Percentiles rank a stretch among this genome's conserved stretches.
Evolutionary conservation across 1,284 basidiomycete genomes (phyloP).

Genomic region (Salmacisia buchloeana): DNA sequence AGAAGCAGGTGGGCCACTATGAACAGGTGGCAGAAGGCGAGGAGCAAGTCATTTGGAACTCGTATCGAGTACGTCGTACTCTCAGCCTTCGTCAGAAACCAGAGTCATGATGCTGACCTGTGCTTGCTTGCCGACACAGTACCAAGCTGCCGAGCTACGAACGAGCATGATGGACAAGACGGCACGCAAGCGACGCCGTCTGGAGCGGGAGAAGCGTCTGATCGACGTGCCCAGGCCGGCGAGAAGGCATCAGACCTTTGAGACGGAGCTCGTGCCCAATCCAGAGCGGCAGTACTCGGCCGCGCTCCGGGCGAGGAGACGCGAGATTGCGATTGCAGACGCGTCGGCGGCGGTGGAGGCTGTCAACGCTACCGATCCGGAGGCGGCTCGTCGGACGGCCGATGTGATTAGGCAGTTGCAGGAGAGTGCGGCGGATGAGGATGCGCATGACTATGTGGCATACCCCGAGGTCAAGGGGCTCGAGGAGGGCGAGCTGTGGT

Average conservation of each 20-base stretch:
- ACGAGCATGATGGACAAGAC: constrained; percentile 74
- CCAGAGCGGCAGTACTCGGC: constrained; percentile 24
- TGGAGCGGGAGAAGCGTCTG: constrained; percentile 72
- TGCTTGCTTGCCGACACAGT: constrained; percentile 62
- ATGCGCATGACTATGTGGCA: constrained; percentile 6
- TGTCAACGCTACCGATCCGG: neutral
- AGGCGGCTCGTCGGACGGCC: neutral
- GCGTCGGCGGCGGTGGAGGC: neutral
- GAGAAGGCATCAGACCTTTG: constrained; percentile 45
- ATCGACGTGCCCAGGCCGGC: constrained; percentile 66
- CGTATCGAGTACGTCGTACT: constrained; percentile 62
- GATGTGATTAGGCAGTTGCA: neutral
- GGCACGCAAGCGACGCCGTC: constrained; percentile 68
- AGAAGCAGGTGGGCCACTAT: constrained; percentile 65
- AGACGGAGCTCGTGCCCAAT: constrained; percentile 45
- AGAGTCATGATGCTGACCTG: no score
- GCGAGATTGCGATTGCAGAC: constrained; percentile 5
- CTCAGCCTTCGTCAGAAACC: no score
- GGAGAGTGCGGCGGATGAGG: neutral
- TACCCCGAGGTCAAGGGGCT: constrained; percentile 8
- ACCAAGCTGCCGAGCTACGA: constrained; percentile 67
- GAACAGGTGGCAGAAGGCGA: constrained; percentile 63
- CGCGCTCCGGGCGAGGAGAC: neutral
- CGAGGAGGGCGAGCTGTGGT: neutral
- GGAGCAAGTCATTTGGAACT: constrained; percentile 63